These are phyloP conservation scores for Hypoxylon crocopeplum DNA, from an alignment of 495 filamentous ascomycete species.

Conservation along the genomic window DNA sequence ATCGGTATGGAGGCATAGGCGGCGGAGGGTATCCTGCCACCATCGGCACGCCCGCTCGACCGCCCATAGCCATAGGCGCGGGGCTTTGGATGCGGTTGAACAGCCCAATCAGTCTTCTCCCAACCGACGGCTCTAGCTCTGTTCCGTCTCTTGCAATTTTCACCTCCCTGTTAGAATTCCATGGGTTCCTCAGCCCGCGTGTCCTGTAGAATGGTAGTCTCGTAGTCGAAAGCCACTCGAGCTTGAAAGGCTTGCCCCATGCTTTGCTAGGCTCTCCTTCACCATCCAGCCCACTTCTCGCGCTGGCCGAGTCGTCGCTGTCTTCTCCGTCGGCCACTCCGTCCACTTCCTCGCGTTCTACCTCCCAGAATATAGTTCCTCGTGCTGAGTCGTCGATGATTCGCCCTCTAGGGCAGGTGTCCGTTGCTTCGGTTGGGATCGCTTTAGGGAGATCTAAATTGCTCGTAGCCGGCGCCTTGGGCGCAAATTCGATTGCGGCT, in stretches of 20 bases:
- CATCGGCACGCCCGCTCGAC: conserved; percentile 30
- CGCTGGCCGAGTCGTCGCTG: conserved; percentile 47
- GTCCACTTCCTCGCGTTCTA: conserved; percentile 62
- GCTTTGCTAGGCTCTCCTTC: conserved; percentile 59
- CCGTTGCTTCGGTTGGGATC: conserved; percentile 80
- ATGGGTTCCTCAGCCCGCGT: conserved; percentile 87
- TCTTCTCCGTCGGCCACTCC: conserved; percentile 49
- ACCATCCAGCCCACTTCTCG: conserved; percentile 46
- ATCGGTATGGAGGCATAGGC: conserved; percentile 33
- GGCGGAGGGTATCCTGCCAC: conserved; percentile 41
- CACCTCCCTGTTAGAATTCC: conserved; percentile 95
- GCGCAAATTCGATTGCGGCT: conserved; percentile 69
- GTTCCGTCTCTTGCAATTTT: conserved; percentile 97
- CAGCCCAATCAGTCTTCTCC: conserved; percentile 75
- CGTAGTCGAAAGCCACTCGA: conserved; percentile 90
- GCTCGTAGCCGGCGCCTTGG: conserved; percentile 62
- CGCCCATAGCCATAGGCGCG: conserved; percentile 36
- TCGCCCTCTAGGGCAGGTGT: conserved; percentile 79
- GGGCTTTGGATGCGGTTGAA: conserved; percentile 68
- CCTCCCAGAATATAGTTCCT: conserved; percentile 97
- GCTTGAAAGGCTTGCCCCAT: conserved; percentile 91
- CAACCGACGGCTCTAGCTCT: conserved; percentile 85
- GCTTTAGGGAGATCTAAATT: conserved; percentile 71
- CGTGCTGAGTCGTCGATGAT: conserved; percentile 94
- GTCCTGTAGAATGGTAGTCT: conserved; percentile 91